A percentile compares a stretch with the other conserved stretches of the same genome.
Conservation (phyloP, 2,329 filamentous ascomycete species). For the Aspergillus fijiensis region DNA sequence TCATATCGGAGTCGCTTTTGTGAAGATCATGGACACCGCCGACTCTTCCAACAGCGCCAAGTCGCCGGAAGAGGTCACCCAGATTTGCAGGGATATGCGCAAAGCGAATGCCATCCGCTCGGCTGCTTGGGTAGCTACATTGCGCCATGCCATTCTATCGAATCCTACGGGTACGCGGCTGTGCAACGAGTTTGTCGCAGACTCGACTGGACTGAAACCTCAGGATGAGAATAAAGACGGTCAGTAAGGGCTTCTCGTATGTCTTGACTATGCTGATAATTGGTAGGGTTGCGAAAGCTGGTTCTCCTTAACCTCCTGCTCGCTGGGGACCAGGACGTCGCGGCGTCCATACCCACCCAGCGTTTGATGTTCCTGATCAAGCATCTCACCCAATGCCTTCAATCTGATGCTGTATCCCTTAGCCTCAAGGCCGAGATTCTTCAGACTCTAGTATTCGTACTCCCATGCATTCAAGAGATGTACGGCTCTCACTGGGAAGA, state of each 20-base stretch:
- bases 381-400: slow-evolving; percentile 71
- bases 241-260: slow-evolving; percentile 22
- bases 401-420: slow-evolving; percentile 54
- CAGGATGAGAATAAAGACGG: slow-evolving; percentile 45
- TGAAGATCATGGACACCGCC: slow-evolving; percentile 38
- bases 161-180: slow-evolving; percentile 51
- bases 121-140: slow-evolving; percentile 49
- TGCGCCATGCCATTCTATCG: slow-evolving; percentile 50
- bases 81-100: slow-evolving; percentile 37
- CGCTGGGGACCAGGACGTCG: slow-evolving; percentile 48
- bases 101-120: slow-evolving; percentile 48
- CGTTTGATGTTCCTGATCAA: slow-evolving; percentile 80
- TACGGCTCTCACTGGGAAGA: slow-evolving; percentile 87
- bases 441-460: slow-evolving; percentile 53
- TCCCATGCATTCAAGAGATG: slow-evolving; percentile 74
- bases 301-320: slow-evolving; percentile 57
- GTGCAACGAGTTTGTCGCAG: slow-evolving; percentile 61
- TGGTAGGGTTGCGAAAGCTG: slow-evolving; percentile 49
- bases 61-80: slow-evolving; percentile 32
- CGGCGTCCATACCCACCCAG: slow-evolving; percentile 54
- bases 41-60: slow-evolving; percentile 27
- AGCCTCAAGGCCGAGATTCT: slow-evolving; percentile 41
- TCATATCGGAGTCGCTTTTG: slow-evolving; percentile 42
- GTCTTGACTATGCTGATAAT: slow-evolving; percentile 17
- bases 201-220: slow-evolving; percentile 56